Conservation (phyloP, 75 land plant species). For the Pinus albicaulis region DNA sequence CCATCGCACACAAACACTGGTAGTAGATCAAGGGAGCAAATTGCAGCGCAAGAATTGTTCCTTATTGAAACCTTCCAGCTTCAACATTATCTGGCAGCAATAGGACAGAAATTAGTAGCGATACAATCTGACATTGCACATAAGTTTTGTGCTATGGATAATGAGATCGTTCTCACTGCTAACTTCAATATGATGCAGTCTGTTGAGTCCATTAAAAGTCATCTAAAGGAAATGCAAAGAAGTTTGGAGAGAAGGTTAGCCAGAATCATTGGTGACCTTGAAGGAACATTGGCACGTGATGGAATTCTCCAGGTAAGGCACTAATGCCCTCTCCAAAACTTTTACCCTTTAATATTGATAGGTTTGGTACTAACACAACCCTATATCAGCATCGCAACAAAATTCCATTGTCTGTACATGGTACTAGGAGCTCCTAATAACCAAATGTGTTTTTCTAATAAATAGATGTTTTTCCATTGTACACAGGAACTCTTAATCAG, state of each 20-base stretch:
- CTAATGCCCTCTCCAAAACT: constrained; percentile 13
- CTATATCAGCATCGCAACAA: too few relatives aligned
- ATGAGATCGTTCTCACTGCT: constrained; percentile 12
- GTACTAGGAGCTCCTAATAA: too few relatives aligned
- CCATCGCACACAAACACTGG: background rate
- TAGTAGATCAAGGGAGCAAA: background rate
- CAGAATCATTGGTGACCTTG: constrained; percentile 60
- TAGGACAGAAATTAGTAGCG: constrained; percentile 37
- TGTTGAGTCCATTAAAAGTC: constrained; percentile 35
- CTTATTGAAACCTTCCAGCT: constrained; percentile 48
- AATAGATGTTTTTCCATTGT: too few relatives aligned
- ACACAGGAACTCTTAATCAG: too few relatives aligned
- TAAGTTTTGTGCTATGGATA: constrained; percentile 1
- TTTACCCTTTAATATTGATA: background rate
- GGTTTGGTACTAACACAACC: too few relatives aligned
- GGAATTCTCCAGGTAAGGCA: constrained; percentile 51
- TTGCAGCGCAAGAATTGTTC: constrained; percentile 14
- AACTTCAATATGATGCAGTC: constrained; percentile 31
- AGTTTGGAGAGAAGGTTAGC: constrained; percentile 62
- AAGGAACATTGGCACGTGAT: constrained; percentile 60
- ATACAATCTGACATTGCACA: constrained; percentile 37
- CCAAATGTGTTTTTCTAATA: too few relatives aligned
- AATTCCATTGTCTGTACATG: too few relatives aligned
- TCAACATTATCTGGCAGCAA: constrained; percentile 52
- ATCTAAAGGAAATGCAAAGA: constrained; percentile 56